A percentile compares a stretch with the other conserved stretches of the same genome.
Evolutionary conservation across 768 basidiomycete genomes (phyloP).

Genomic region (Mycena amicta): DNA sequence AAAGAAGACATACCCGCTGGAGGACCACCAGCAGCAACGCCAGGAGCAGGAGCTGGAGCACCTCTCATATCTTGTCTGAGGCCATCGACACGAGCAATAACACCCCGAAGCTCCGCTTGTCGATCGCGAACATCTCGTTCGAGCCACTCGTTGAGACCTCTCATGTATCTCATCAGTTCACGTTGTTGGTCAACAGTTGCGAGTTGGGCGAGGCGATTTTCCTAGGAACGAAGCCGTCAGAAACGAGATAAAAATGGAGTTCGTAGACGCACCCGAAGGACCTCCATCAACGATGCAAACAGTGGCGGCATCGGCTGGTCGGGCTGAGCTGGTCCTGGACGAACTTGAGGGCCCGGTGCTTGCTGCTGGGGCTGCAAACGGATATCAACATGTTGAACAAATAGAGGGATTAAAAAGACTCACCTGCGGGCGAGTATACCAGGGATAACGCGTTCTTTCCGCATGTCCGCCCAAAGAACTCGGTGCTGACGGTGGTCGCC

Average conservation of each 20-base stretch:
- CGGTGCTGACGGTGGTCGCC: neutral
- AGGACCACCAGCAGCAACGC: conserved; percentile 11
- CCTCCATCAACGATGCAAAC: conserved; percentile 55
- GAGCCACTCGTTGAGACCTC: conserved; percentile 77
- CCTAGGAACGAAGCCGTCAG: conserved; percentile 42
- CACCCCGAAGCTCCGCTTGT: conserved; percentile 68
- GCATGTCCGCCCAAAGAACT: neutral
- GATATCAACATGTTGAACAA: too few species aligned
- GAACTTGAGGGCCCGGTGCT: too few species aligned
- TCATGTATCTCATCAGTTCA: conserved; percentile 80
- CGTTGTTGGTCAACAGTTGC: conserved; percentile 80
- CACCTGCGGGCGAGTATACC: neutral
- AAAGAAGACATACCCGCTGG: conserved; percentile 35
- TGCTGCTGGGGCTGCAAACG: too few species aligned
- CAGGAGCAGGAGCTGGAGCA: conserved; percentile 27
- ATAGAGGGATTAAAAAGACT: too few species aligned
- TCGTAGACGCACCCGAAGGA: conserved; percentile 62
- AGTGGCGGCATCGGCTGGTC: too few species aligned
- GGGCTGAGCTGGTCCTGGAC: neutral
- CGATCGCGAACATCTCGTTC: conserved; percentile 78
- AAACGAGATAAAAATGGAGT: conserved; percentile 4
- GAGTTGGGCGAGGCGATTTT: conserved; percentile 72
- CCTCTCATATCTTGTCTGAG: conserved; percentile 44
- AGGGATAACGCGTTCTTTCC: neutral
- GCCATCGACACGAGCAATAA: conserved; percentile 62